Base-by-base conservation (phyloP, 1,139 yeast species). In the Nakaseomyces sp. region DNA sequence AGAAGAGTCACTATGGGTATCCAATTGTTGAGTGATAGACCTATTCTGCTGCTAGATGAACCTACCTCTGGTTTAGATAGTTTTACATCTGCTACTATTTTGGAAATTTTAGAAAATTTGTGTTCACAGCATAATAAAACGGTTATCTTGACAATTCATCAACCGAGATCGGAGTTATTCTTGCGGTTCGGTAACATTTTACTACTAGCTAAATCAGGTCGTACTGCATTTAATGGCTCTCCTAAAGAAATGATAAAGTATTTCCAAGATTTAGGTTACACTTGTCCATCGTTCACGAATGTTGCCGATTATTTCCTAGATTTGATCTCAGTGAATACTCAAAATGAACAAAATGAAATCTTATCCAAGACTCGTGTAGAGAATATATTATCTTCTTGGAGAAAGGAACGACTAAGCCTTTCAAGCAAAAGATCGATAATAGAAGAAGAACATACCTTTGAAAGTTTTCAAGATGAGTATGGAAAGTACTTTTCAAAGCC, bases 31-130 rank as follows among this genome's bases (percentile, higher is more conserved):
- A 79, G 80, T 44, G 76, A 77, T 44, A 93, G 94, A 0, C 79
- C 79, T 50, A 72, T 86, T 26, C 63, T 86, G 40, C 72, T 85
- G 45, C 65, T 86, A 35, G 96, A 87, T 63, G 96, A 87, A 54
- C 95, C 95, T 1, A 86, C 95, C 0, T 83, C 94, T 1, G 95
- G 96, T 0, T 68, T 87, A 19, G 95, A 87, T 60, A 77, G 91
- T 18, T 77, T 84, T 44, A 84, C 94, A 0, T 85, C 95, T 0
- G 71, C 77, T 1, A 74, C 88, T 0, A 82, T 86, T 39, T 62
- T 87, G 38, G 70, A 71, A 31, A 76, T 86, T 40, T 67, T 87
- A 46, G 69, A 75, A 38, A 68, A 70, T 4, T 64, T 87, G 35
- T 78, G 87, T 1, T 55, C 57, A 1, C 68, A 71, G 12, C 73